phyloP scores from a whole-genome alignment of 2,329 filamentous ascomycete species.

The Pseudopyrenochaeta lycopersici region DNA sequence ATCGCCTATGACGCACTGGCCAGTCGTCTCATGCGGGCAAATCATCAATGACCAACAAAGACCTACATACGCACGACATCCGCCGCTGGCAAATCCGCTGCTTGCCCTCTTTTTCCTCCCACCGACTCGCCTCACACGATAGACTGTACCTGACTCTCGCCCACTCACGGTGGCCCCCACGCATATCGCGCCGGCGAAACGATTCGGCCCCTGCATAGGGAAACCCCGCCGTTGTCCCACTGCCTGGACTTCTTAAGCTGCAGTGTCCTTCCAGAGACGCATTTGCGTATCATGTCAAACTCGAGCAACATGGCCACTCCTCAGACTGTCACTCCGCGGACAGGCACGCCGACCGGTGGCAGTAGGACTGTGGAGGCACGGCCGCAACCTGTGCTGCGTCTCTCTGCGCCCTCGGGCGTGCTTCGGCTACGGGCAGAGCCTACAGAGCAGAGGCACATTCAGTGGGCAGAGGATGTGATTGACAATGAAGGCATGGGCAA shows the following conservation, averaged over 20 bases:
- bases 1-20: conserved; percentile 35
- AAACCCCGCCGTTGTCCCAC: conserved; percentile 16
- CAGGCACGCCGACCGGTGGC: conserved; percentile 30
- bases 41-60: conserved; percentile 48
- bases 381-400: conserved; percentile 43
- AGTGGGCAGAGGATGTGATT: conserved; percentile 92
- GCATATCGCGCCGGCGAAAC: conserved; percentile 17
- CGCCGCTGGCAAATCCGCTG: conserved; percentile 24
- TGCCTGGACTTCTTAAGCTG: conserved; percentile 51
- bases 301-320: conserved; percentile 32
- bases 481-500: conserved; percentile 95
- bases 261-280: conserved; percentile 71
- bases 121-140: conserved; percentile 17
- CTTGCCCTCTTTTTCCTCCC: conserved; percentile 22
- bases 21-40: conserved; percentile 27
- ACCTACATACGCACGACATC: conserved; percentile 41
- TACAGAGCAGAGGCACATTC: conserved; percentile 69
- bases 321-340: conserved; percentile 25
- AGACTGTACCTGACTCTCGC: conserved; percentile 9
- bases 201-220: conserved; percentile 23
- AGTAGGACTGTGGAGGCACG: conserved; percentile 36
- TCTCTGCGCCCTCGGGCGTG: conserved; percentile 46
- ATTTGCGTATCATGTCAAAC: conserved; percentile 74
- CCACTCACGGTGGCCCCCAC: conserved; percentile 9
- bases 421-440: conserved; percentile 54